Base-by-base conservation (phyloP, 1,284 basidiomycete species). In the Ganoderma leucocontextum region DNA sequence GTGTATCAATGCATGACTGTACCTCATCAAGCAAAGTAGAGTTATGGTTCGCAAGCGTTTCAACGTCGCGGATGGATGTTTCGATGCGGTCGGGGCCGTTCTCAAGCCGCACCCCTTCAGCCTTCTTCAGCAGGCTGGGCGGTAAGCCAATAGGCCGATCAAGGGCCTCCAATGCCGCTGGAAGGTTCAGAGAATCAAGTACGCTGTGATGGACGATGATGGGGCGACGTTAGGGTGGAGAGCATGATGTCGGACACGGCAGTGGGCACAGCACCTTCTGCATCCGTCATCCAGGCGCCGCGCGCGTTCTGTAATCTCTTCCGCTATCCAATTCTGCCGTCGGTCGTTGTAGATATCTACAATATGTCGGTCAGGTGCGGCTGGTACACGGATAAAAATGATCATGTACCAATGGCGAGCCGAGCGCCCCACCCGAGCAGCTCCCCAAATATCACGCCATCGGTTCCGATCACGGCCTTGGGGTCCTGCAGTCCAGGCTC, bases 351-450 rank as follows among this genome's bases (percentile, higher is more conserved):
- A 99, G 15, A 99, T 91, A 73, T 93, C 94, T 96, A 69, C 36
- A 35, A 35, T 12, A 33, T 13, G 22, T 15, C 25, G 17, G 12
- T 22, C n/a, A 59, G 39, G 57, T 38, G 38, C 55, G 1, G 22
- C 19, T n/a, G 33, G 52, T 62, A 53, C 29, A n/a, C 22, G 63
- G 38, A 65, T 55, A 42, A 53, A 60, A 47, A 58, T 53, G 60
- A 41, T 41, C 82, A 55, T 90, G 75, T 75, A 96, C 95, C 95
- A 71, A 98, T 89, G 3, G 96, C 97, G 63, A 94, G 87, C 72
- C 91, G 90, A 0, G 96, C 93, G n/a, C 95, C 96, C 87, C 95
- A 97, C 12, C 92, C 88, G 0, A 96, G 85, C 44, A 99, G 81
- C 4, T 91, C 90, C 5, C 86, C 88, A 75, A 99, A 97, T 57